phyloP scores from a whole-genome alignment of 108 stramenopile genomes.

The Epithemia pelagica region DNA sequence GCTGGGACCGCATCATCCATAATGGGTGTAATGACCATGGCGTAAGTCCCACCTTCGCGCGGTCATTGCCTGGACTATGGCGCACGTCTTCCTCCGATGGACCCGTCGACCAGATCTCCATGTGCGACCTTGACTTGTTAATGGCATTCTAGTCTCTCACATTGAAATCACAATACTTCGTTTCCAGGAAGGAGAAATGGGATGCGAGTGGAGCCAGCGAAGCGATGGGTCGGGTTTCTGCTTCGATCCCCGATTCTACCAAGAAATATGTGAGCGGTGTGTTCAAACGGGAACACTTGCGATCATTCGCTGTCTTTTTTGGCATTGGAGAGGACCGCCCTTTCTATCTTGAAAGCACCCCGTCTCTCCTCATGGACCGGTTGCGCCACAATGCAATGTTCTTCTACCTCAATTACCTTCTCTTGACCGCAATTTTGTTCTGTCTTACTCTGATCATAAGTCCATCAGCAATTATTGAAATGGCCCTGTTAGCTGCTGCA shows the following conservation, averaged over 20 bases:
- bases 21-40: conserved; percentile 29
- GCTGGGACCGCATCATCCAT: conserved; percentile 17
- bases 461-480: conserved; percentile 68
- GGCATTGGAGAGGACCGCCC: conserved; percentile 80
- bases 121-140: background rate
- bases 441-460: conserved; percentile 64
- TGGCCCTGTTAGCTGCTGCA: conserved; percentile 59
- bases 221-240: conserved; percentile 43
- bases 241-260: conserved; percentile 70
- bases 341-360: conserved; percentile 76
- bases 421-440: conserved; percentile 45
- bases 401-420: conserved; percentile 81
- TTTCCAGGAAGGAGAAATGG: conserved; percentile 86
- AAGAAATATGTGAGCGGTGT: conserved; percentile 51
- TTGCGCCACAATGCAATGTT: conserved; percentile 77
- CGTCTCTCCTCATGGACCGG: conserved; percentile 58
- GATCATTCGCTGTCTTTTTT: conserved; percentile 65
- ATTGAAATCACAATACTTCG: too few species aligned
- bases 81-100: background rate
- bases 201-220: conserved; percentile 64
- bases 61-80: background rate
- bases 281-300: conserved; percentile 63
- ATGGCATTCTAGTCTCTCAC: too few species aligned
- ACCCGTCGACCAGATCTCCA: background rate
- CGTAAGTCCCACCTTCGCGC: conserved; percentile 31